Evolutionary conservation across 2,329 filamentous ascomycete species (phyloP).

Genomic region (Fusarium oxysporum): DNA sequence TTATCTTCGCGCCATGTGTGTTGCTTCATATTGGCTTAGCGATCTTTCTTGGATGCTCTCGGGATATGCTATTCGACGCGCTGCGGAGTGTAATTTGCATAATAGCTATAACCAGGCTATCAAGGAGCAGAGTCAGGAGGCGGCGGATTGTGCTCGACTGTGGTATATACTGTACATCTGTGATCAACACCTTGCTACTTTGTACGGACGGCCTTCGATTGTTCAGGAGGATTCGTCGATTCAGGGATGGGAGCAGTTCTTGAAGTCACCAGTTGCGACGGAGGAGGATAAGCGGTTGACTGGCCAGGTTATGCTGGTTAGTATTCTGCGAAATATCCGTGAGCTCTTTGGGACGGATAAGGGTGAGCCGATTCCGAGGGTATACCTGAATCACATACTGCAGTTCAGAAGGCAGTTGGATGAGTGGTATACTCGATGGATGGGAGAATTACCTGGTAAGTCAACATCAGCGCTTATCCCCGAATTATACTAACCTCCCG

Average conservation of each 20-base stretch:
- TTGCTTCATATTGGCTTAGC: slow-evolving; percentile 72
- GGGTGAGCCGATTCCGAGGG: slow-evolving; percentile 63
- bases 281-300: slow-evolving; percentile 67
- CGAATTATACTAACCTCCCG: not conserved
- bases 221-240: slow-evolving; percentile 69
- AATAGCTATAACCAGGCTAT: slow-evolving; percentile 57
- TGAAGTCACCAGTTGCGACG: slow-evolving; percentile 62
- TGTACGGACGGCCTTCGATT: slow-evolving; percentile 69
- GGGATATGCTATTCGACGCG: slow-evolving; percentile 63
- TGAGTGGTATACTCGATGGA: slow-evolving; percentile 54
- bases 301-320: slow-evolving; percentile 69
- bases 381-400: slow-evolving; percentile 62
- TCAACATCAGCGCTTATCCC: accelerated
- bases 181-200: slow-evolving; percentile 70
- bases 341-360: slow-evolving; percentile 68
- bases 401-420: slow-evolving; percentile 52
- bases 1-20: slow-evolving; percentile 69
- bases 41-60: slow-evolving; percentile 73
- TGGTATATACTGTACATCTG: slow-evolving; percentile 73
- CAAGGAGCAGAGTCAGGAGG: slow-evolving; percentile 54
- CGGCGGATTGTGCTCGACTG: slow-evolving; percentile 65
- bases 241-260: slow-evolving; percentile 67
- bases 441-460: slow-evolving; percentile 49
- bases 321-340: slow-evolving; percentile 67
- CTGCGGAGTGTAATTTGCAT: slow-evolving; percentile 60